phyloP scores from a whole-genome alignment of 2,329 filamentous ascomycete species.

The Fusarium sp. region DNA sequence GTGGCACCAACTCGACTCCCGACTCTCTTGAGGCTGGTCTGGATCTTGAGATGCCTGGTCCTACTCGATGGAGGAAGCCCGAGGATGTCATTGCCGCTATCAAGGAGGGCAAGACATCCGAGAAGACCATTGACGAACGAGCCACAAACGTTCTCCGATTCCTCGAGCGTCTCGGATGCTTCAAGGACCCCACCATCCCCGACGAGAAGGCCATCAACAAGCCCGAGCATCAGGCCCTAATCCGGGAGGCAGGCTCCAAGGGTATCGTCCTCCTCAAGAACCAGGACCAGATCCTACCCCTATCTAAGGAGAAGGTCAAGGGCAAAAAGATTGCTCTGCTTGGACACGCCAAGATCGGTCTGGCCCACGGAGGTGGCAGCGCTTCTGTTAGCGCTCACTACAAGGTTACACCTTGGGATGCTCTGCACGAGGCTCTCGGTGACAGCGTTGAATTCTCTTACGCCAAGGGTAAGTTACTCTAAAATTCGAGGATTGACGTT shows the following conservation, averaged over 20 bases:
- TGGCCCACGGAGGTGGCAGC: constrained; percentile 51
- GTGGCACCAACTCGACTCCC: constrained; percentile 45
- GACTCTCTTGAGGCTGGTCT: constrained; percentile 47
- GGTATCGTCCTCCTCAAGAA: constrained; percentile 71
- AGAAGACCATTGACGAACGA: constrained; percentile 44
- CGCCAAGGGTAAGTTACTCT: constrained; percentile 39
- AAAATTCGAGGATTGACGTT: not conserved
- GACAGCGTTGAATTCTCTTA: constrained; percentile 43
- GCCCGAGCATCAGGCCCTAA: constrained; percentile 46
- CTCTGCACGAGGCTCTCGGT: constrained; percentile 42
- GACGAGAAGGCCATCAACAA: constrained; percentile 44
- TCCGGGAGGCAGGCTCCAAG: constrained; percentile 52
- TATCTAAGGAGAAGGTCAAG: constrained; percentile 51
- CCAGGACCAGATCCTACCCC: constrained; percentile 63
- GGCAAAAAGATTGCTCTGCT: constrained; percentile 48
- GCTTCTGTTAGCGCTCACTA: constrained; percentile 50
- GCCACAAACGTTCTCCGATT: constrained; percentile 45
- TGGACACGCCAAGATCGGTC: constrained; percentile 47
- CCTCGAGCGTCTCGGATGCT: constrained; percentile 43
- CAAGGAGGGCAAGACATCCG: constrained; percentile 42
- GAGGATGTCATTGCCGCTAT: constrained; percentile 46
- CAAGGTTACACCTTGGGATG: constrained; percentile 48
- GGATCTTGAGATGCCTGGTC: constrained; percentile 52
- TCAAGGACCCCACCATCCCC: constrained; percentile 44
- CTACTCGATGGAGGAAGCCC: constrained; percentile 44